These are phyloP conservation scores for Helotiales sp. DNA, from an alignment of 2,329 filamentous ascomycete species.

Conservation along the genomic window DNA sequence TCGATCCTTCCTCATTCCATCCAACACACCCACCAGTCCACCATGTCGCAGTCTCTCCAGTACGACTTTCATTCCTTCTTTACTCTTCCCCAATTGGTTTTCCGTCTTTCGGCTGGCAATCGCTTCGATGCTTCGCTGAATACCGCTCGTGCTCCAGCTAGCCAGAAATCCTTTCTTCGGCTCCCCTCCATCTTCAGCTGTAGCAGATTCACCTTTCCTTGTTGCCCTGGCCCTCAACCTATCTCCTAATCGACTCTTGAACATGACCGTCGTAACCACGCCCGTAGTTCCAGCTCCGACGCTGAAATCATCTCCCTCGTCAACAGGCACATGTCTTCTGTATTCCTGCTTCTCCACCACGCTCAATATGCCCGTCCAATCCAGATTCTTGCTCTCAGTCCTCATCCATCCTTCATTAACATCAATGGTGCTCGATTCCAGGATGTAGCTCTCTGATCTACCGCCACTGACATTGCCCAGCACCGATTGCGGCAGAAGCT, in stretches of 20 bases:
- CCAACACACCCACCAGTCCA: slow-evolving; percentile 71
- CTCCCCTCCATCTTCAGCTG: slow-evolving; percentile 50
- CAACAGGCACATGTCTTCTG: slow-evolving; percentile 42
- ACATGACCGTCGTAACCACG: slow-evolving; percentile 75
- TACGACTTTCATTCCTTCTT: slow-evolving; percentile 83
- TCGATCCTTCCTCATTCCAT: slow-evolving; percentile 69
- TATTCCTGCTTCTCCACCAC: slow-evolving; percentile 80
- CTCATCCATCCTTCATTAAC: slow-evolving; percentile 82
- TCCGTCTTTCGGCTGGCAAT: slow-evolving; percentile 79
- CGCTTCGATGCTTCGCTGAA: slow-evolving; percentile 79
- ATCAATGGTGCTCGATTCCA: slow-evolving; percentile 80
- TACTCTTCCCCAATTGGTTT: slow-evolving; percentile 78
- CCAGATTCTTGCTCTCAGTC: slow-evolving; percentile 79
- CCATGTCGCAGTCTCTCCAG: slow-evolving; percentile 72
- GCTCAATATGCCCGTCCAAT: slow-evolving; percentile 80
- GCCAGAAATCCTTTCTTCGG: slow-evolving; percentile 56
- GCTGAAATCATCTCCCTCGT: slow-evolving; percentile 38
- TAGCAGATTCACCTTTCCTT: slow-evolving; percentile 45
- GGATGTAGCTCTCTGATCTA: slow-evolving; percentile 71
- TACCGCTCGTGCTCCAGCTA: slow-evolving; percentile 69
- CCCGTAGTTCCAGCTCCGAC: slow-evolving; percentile 55
- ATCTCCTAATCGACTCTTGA: slow-evolving; percentile 74
- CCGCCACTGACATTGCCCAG: slow-evolving; percentile 61
- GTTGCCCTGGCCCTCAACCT: slow-evolving; percentile 49
- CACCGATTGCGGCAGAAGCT: slow-evolving; percentile 72